Base-by-base conservation (phyloP, 768 basidiomycete species). In the Rhizopogon vesiculosus region DNA sequence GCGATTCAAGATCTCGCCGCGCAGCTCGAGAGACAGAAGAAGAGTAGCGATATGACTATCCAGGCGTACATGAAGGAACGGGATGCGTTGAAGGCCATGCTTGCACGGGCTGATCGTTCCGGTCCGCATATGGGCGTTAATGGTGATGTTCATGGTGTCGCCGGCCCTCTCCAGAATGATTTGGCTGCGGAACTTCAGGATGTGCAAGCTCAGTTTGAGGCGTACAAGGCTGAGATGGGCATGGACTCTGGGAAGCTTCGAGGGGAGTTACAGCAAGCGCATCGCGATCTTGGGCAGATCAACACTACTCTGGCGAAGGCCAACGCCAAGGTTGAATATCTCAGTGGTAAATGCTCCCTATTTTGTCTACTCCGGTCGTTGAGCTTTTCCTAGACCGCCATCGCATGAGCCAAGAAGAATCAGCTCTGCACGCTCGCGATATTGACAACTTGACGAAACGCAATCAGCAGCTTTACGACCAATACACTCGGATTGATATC, bases 1-100 rank as follows among this genome's bases (percentile, higher is more conserved):
- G 86, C 91, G 1, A 93, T 98, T 62, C 80, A 86, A 56, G 82
- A 86, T 39, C 76, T 98, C 16, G 85, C 85, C 16, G 76, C 82
- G 13, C 87, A 93, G 67, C 75, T 97, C 12, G 91, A 95, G 59
- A 74, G 78, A 41, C 86, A 93, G 70, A 86, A 89, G 71, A 84
- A 83, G 69, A 78, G 76, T 67, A 78, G 81, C 65, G 86, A 89
- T 35, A 71, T 73, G n/a, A 77, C 85, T 44, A 85, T 91, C 42
- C 86, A 91, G 63, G 85, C 88, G 8, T 90, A 89, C 55, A 80
- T 88, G 71, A 90, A 90, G 70, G 96, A 98, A 71, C 76, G 93
- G 5, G 97, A 97, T 61, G 82, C 91, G 44, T 79, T 95, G 60
- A 87, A 84, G 62, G 78, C 80, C 40, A 82, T 97, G 79, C 76